A percentile compares a stretch with the other conserved stretches of the same genome.
Evolutionary conservation across 2,329 filamentous ascomycete genomes (phyloP).

Genomic region (Epichloe baconii): DNA sequence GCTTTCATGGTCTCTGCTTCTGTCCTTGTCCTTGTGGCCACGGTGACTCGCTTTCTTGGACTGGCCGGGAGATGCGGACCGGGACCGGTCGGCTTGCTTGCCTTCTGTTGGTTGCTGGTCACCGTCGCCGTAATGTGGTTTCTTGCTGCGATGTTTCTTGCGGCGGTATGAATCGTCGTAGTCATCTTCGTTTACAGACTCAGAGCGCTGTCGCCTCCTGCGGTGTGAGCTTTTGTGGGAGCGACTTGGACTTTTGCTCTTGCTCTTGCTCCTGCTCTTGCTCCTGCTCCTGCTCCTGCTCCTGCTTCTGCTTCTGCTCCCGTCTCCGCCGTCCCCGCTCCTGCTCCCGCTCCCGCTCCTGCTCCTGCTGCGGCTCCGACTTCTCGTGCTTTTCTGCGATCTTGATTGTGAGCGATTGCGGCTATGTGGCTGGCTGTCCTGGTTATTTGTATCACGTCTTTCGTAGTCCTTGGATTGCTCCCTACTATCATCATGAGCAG

Average conservation of each 20-base stretch:
- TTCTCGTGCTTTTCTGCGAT: conserved; percentile 21
- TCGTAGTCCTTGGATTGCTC: conserved; percentile 18
- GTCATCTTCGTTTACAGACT: conserved; percentile 34
- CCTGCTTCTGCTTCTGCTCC: conserved; percentile 16
- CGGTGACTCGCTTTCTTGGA: conserved; percentile 44
- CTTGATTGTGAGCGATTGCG: conserved; percentile 19
- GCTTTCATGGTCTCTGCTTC: conserved; percentile 37
- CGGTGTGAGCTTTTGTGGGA: conserved; percentile 33
- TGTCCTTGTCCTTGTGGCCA: conserved; percentile 44
- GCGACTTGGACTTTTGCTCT: conserved; percentile 12
- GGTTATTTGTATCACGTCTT: conserved; percentile 12
- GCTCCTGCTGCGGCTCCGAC: conserved; percentile 11
- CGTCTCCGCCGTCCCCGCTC: conserved; percentile 10
- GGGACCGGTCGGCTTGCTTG: conserved; percentile 40
- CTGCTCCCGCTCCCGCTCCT: conserved; percentile 4
- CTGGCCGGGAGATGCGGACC: conserved; percentile 51
- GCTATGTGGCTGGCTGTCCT: conserved; percentile 10
- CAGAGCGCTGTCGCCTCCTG: conserved; percentile 43
- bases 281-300: conserved; percentile 16
- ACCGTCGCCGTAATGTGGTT: conserved; percentile 30
- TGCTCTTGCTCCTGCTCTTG: conserved; percentile 13
- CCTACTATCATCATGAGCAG: conserved; percentile 13
- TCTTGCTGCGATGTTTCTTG: conserved; percentile 30
- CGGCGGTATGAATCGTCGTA: conserved; percentile 34
- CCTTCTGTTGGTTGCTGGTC: conserved; percentile 26